Evolutionary conservation across 495 filamentous ascomycete species (phyloP).

Genomic region (Chaetomium fimeti): DNA sequence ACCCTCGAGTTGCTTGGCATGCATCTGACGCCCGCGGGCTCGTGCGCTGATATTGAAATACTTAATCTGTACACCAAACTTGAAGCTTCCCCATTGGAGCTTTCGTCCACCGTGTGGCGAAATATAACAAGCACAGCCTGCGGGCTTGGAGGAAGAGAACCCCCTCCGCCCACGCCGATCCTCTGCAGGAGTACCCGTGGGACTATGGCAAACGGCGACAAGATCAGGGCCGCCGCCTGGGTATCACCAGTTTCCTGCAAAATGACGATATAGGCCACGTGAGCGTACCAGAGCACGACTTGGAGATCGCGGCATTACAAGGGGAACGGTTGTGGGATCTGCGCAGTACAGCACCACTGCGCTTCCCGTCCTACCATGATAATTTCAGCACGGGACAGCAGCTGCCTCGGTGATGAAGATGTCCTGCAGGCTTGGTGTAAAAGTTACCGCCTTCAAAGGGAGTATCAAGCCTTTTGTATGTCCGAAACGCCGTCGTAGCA

Average conservation of each 20-base stretch:
- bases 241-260: not conserved
- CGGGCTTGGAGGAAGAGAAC: not conserved
- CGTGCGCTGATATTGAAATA: not conserved
- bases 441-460: not conserved
- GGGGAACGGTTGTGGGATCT: too few relatives aligned
- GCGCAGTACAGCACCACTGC: too few relatives aligned
- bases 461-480: not conserved
- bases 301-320: not conserved
- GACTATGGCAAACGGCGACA: not conserved
- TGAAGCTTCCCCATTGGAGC: not conserved
- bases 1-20: slow-evolving; percentile 1
- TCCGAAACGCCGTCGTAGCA: not conserved
- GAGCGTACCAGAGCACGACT: not conserved
- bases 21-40: not conserved
- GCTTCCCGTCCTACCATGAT: not conserved
- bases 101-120: not conserved
- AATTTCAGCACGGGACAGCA: not conserved
- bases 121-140: not conserved
- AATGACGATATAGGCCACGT: not conserved
- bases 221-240: not conserved
- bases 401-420: not conserved
- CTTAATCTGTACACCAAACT: not conserved
- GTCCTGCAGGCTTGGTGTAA: not conserved
- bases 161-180: not conserved
- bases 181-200: not conserved